Evolutionary conservation across 176 grass and related monocot genomes (phyloP).

Genomic region (Melocanna baccifera): DNA sequence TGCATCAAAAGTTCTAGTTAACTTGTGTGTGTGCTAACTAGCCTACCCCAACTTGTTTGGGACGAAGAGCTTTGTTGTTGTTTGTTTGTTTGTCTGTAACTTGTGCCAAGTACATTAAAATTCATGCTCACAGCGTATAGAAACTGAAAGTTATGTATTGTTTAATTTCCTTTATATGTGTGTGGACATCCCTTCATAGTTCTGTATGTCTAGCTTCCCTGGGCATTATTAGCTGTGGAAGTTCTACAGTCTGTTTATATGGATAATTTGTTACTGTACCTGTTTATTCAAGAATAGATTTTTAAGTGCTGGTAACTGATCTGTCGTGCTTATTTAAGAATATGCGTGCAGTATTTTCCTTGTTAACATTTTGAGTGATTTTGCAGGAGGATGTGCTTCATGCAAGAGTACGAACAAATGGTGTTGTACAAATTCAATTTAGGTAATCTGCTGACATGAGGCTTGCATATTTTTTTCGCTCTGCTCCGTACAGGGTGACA

Average conservation of each 20-base stretch:
- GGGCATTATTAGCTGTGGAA: neutral
- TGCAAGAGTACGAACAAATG: constrained; percentile 89
- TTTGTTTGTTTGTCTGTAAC: too few species aligned
- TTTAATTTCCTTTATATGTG: neutral
- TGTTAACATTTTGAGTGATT: neutral
- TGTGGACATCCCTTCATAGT: neutral
- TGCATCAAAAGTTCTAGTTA: neutral
- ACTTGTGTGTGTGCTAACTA: neutral
- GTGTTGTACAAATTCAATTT: constrained; percentile 92
- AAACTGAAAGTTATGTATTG: neutral
- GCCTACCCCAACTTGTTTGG: too few species aligned
- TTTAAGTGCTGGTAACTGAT: neutral
- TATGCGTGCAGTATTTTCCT: neutral
- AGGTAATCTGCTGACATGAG: constrained; percentile 47
- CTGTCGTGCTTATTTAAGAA: neutral
- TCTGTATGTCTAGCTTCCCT: constrained; percentile 2
- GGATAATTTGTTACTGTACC: neutral
- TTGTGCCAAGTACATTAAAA: neutral
- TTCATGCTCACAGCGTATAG: neutral
- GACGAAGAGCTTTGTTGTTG: too few species aligned
- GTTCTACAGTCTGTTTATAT: neutral
- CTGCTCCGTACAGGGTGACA: neutral
- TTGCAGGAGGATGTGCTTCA: constrained; percentile 92
- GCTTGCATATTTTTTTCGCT: neutral
- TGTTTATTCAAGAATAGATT: neutral